Percentiles rank a stretch among this genome's conserved stretches.
Evolutionary conservation across 345 rosid genomes (phyloP).

Genomic region (Populus tremula): DNA sequence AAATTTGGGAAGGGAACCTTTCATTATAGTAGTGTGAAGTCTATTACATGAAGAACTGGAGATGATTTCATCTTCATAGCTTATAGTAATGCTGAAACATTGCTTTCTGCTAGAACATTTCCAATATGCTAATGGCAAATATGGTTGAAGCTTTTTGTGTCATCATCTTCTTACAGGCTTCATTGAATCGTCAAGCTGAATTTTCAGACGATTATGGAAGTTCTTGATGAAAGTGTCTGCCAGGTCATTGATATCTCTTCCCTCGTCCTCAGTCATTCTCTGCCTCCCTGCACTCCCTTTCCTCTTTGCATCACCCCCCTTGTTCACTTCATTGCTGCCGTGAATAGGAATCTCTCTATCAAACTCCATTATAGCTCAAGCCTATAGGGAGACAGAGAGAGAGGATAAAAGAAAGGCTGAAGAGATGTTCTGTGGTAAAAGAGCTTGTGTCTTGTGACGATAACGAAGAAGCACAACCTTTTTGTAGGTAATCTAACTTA

Average conservation of each 20-base stretch:
- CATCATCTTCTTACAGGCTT: background rate
- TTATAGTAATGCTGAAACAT: background rate
- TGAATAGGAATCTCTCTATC: background rate
- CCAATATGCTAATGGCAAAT: background rate
- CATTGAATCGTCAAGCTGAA: constrained; percentile 9
- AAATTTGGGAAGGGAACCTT: too few species aligned
- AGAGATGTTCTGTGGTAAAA: background rate
- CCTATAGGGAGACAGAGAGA: background rate
- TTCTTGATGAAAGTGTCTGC: constrained; percentile 31
- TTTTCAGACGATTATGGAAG: constrained; percentile 10
- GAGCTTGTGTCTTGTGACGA: background rate
- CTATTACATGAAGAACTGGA: background rate
- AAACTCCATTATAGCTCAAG: background rate
- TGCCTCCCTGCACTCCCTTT: background rate
- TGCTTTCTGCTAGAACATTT: background rate
- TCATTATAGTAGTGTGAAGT: background rate
- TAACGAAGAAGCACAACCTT: background rate
- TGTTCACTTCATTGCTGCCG: background rate
- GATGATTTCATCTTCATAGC: background rate
- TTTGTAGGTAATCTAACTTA: background rate
- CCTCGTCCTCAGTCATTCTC: background rate
- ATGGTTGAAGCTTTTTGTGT: background rate
- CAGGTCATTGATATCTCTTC: constrained; percentile 15
- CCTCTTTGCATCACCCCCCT: background rate
- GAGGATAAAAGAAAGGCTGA: background rate